A percentile compares a stretch with the other conserved stretches of the same genome.
Evolutionary conservation across 768 basidiomycete species (phyloP).

Genomic region (Hygrophorus pudorinus): DNA sequence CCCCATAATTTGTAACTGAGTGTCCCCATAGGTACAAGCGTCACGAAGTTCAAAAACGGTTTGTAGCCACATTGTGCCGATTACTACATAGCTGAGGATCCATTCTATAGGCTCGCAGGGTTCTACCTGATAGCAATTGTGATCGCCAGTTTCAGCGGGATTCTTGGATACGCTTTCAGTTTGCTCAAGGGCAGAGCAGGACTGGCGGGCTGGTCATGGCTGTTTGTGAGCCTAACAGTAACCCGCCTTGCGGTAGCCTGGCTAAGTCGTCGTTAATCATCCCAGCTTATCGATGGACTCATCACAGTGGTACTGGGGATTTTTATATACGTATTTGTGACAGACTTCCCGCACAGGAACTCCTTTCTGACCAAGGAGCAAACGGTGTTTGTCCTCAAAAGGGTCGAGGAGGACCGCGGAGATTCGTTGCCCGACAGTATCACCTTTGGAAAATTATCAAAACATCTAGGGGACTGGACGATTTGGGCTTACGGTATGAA

Average conservation of each 20-base stretch:
- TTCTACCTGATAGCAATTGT: slow-evolving; percentile 36
- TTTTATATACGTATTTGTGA: slow-evolving; percentile 32
- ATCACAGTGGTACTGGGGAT: slow-evolving; percentile 36
- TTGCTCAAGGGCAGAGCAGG: slow-evolving; percentile 30
- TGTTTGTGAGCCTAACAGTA: slow-evolving; percentile 42
- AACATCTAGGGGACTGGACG: slow-evolving; percentile 37
- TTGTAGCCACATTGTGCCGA: slow-evolving; percentile 1
- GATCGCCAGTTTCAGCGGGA: slow-evolving; percentile 36
- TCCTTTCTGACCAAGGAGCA: slow-evolving; percentile 31
- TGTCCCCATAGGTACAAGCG: slow-evolving; percentile 33
- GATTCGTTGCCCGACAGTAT: slow-evolving; percentile 37
- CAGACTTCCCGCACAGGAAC: slow-evolving; percentile 40
- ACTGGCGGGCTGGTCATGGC: slow-evolving; percentile 42
- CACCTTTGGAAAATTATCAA: slow-evolving; percentile 23
- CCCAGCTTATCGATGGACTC: slow-evolving; percentile 38
- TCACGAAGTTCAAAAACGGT: slow-evolving; percentile 43
- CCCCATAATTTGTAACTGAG: not conserved
- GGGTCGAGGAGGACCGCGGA: slow-evolving; percentile 40
- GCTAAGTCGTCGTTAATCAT: not conserved
- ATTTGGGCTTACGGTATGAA: slow-evolving; percentile 33
- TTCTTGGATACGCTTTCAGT: slow-evolving; percentile 35
- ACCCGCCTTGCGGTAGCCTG: not conserved
- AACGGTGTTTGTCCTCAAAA: slow-evolving; percentile 30
- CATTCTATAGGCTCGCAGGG: slow-evolving; percentile 28
- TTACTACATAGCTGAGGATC: not conserved